Evolutionary conservation across 83 land plant genomes (phyloP).

Genomic region (Larix sibirica): DNA sequence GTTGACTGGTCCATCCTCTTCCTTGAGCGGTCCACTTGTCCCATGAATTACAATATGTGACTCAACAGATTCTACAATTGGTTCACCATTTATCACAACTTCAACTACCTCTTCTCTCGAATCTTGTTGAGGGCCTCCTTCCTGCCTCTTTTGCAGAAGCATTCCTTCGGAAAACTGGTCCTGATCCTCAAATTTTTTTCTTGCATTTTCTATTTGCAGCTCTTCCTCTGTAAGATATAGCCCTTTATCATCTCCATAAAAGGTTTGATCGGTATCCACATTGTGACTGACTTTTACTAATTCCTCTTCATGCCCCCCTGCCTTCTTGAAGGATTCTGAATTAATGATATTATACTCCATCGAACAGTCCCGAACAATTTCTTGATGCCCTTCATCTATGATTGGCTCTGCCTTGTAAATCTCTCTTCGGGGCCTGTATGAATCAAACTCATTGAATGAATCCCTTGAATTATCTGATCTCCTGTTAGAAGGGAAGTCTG

Average conservation of each 20-base stretch:
- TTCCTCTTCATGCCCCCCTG: background rate
- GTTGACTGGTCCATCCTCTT: background rate
- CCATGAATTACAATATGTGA: background rate
- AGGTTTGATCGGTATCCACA: background rate
- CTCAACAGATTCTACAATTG: background rate
- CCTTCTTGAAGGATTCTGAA: slow-evolving; percentile 6
- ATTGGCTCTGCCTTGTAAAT: background rate
- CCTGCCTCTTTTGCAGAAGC: background rate
- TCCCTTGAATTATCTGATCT: slow-evolving; percentile 6
- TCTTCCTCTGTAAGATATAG: slow-evolving; percentile 3
- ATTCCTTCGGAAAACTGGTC: background rate
- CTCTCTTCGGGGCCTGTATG: background rate
- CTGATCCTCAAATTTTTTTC: background rate
- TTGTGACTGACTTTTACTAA: background rate
- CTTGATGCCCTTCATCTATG: background rate
- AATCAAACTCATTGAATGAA: slow-evolving; percentile 7
- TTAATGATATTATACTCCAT: slow-evolving; percentile 10
- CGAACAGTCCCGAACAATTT: background rate
- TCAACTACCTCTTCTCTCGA: slow-evolving; percentile 8
- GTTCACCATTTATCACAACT: background rate
- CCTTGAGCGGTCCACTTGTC: slow-evolving; percentile 4
- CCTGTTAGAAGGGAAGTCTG: background rate
- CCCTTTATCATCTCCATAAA: slow-evolving; percentile 1
- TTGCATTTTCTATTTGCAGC: background rate
- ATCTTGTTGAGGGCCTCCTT: slow-evolving; percentile 2